Evolutionary conservation across 352 stramenopile species (phyloP).

Genomic region (Bremia lactucae): DNA sequence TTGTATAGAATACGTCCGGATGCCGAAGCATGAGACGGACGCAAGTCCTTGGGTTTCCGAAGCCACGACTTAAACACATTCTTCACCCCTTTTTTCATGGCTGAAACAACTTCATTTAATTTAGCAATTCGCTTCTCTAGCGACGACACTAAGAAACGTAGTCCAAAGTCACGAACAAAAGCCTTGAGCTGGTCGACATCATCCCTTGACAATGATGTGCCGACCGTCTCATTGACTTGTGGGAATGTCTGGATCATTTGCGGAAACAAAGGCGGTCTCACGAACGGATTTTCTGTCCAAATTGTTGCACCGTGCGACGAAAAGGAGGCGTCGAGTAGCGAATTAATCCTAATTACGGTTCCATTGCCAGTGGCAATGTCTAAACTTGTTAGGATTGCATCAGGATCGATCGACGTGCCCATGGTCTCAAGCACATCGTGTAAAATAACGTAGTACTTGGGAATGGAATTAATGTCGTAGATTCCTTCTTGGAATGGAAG

Average conservation of each 20-base stretch:
- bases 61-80: slow-evolving; percentile 89
- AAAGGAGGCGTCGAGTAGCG: slow-evolving; percentile 18
- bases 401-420: slow-evolving; percentile 67
- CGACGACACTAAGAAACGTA: slow-evolving; percentile 66
- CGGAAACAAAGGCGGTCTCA: slow-evolving; percentile 41
- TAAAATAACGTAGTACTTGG: slow-evolving; percentile 85
- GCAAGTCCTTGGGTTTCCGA: slow-evolving; percentile 79
- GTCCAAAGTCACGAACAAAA: slow-evolving; percentile 70
- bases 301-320: slow-evolving; percentile 20
- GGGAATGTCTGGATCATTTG: slow-evolving; percentile 23
- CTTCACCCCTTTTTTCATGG: slow-evolving; percentile 87
- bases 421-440: slow-evolving; percentile 76
- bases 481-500: slow-evolving; percentile 54
- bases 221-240: slow-evolving; percentile 18
- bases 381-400: slow-evolving; percentile 63
- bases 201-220: slow-evolving; percentile 48
- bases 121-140: slow-evolving; percentile 79
- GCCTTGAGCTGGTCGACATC: slow-evolving; percentile 49
- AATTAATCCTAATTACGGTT: slow-evolving; percentile 63
- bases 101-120: slow-evolving; percentile 83
- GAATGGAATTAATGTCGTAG: slow-evolving; percentile 63
- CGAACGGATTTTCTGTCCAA: slow-evolving; percentile 54
- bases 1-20: slow-evolving; percentile 45
- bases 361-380: slow-evolving; percentile 38
- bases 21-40: slow-evolving; percentile 8